A percentile compares a stretch with the other conserved stretches of the same genome.
Evolutionary conservation across 2,329 filamentous ascomycete species (phyloP).

Genomic region (Botrytis medusae): DNA sequence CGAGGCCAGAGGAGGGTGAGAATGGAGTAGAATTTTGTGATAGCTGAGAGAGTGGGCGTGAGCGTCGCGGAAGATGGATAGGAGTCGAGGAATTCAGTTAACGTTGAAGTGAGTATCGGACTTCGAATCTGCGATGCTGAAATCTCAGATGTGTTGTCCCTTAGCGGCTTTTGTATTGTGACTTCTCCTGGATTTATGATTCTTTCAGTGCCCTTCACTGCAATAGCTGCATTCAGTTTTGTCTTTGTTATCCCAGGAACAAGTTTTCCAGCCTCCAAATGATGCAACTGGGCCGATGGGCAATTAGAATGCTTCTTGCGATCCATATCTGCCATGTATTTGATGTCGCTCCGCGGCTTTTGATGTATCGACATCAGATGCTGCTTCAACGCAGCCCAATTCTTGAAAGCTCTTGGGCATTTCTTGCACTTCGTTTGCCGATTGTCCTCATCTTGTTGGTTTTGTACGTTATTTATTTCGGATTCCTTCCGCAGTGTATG

Average conservation of each 20-base stretch:
- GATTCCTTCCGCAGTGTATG: slow-evolving; percentile 19
- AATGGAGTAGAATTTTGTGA: slow-evolving; percentile 21
- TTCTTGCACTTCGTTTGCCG: slow-evolving; percentile 9
- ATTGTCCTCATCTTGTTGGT: slow-evolving; percentile 17
- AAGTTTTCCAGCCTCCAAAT: not conserved
- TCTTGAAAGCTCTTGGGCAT: slow-evolving; percentile 27
- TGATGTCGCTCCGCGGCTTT: not conserved
- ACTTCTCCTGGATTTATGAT: slow-evolving; percentile 1
- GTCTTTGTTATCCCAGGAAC: not conserved
- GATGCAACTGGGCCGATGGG: not conserved
- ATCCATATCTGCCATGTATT: not conserved
- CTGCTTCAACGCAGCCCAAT: slow-evolving; percentile 14
- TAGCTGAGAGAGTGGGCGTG: no score
- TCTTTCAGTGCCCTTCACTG: no score
- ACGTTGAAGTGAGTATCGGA: slow-evolving; percentile 25
- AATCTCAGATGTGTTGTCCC: slow-evolving; percentile 21
- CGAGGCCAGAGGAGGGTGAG: slow-evolving; percentile 13
- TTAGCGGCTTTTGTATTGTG: slow-evolving; percentile 16
- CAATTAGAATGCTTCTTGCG: not conserved
- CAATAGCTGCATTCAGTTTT: not conserved
- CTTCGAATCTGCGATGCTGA: slow-evolving; percentile 26
- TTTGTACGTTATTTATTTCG: slow-evolving; percentile 24
- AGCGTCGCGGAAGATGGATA: slow-evolving; percentile 24
- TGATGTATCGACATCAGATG: slow-evolving; percentile 25
- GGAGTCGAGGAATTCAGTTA: slow-evolving; percentile 24